Evolutionary conservation across 495 filamentous ascomycete genomes (phyloP).

Genomic region (Copromyces sp.): DNA sequence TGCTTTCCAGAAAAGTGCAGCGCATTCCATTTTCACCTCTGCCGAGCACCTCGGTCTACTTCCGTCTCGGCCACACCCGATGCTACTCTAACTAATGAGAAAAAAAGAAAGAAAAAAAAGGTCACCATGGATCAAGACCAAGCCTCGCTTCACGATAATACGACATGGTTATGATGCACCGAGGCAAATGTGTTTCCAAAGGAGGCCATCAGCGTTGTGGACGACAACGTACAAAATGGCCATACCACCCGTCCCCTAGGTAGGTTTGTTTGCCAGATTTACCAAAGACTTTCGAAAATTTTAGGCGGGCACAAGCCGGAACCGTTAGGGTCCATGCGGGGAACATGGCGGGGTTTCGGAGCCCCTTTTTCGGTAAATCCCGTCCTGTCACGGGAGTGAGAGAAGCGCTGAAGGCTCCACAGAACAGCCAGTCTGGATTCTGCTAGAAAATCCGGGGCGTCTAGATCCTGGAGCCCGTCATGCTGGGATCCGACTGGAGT

Average conservation of each 20-base stretch:
- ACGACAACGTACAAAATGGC: not conserved
- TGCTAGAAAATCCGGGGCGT: not conserved
- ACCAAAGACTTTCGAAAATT: not conserved
- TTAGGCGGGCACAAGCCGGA: not conserved
- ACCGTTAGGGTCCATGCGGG: not conserved
- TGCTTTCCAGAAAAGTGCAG: not conserved
- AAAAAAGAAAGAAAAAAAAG: not conserved
- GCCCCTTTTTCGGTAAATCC: not conserved
- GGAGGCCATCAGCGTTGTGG: not conserved
- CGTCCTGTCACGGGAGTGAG: not conserved
- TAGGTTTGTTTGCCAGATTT: not conserved
- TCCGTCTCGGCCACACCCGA: not conserved
- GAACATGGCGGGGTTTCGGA: not conserved
- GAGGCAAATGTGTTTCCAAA: not conserved
- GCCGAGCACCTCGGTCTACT: not conserved
- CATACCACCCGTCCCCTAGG: not conserved
- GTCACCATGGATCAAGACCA: not conserved
- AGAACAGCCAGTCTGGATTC: not conserved
- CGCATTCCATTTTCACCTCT: not conserved
- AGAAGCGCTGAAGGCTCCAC: not conserved
- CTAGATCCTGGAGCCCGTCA: not conserved
- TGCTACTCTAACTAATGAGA: not conserved
- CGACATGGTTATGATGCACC: not conserved
- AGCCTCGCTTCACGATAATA: not conserved
- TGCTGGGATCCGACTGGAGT: not conserved